phyloP scores from a whole-genome alignment of 2,329 filamentous ascomycete genomes.

The Alternaria brassicae region DNA sequence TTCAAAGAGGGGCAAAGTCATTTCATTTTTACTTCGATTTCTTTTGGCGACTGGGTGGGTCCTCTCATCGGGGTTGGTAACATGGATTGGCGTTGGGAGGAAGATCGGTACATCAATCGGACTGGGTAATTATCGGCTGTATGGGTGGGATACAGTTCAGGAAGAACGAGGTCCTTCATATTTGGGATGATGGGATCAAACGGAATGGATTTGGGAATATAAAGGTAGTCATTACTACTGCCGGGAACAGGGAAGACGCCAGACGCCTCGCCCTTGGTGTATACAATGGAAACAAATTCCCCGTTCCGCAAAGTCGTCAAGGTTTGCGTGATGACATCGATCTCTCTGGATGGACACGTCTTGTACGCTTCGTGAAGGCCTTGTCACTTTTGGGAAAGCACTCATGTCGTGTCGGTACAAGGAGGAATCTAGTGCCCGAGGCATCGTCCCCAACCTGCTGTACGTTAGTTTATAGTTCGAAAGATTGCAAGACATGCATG shows the following conservation, averaged over 20 bases:
- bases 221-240: slow-evolving; percentile 7
- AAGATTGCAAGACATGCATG: neutral
- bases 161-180: no score
- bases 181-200: neutral
- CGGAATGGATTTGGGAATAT: neutral
- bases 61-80: slow-evolving; percentile 1
- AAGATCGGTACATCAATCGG: slow-evolving; percentile 1
- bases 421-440: slow-evolving; percentile 32
- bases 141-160: no score
- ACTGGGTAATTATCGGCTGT: neutral
- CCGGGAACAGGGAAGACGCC: slow-evolving; percentile 3
- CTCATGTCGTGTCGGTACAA: neutral
- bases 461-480: slow-evolving; percentile 22
- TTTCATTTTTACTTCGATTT: slow-evolving; percentile 16
- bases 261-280: slow-evolving; percentile 16
- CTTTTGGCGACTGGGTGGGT: slow-evolving; percentile 14
- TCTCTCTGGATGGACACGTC: neutral
- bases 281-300: slow-evolving; percentile 10
- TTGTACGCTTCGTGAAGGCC: neutral
- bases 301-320: neutral
- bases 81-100: slow-evolving; percentile 5
- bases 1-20: slow-evolving; percentile 10
- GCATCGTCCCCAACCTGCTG: slow-evolving; percentile 49
- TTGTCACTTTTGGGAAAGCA: neutral
- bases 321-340: neutral